Evolutionary conservation across 1,139 yeast genomes (phyloP), one percentile per base, ranked within the genome.

Genomic region (Scheffersomyces segobiensis): DNA sequence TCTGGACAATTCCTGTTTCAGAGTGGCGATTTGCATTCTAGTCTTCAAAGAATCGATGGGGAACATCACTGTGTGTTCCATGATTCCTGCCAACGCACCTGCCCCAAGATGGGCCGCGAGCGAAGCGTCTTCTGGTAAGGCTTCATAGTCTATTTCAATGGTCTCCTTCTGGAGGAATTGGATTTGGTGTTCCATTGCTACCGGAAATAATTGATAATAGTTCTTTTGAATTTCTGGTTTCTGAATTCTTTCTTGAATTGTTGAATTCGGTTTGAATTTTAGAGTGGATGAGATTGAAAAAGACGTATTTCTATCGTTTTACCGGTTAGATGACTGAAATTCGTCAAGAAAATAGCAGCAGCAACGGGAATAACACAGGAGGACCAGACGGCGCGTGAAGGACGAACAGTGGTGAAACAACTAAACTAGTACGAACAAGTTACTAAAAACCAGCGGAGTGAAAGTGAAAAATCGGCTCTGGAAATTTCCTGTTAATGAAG

Each of bases 21-120:
- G 71, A 57, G 72, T 64, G 52, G 88, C 79, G 52, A 93, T 89
- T 74, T 95, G 99, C 96, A 95, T 93, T 70, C 99, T 82, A 4
- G 99, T 95, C 79, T 91, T 95, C 67, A 95, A 84, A 21, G 97
- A 96, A 73, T 95, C 99, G 55, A 95, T 86, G 2, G 99, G 99
- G 71, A 88, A 95, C 97, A 95, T 92, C 50, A 95, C 93, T 2
- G 97, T 89, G 73, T 95, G 99, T 73, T 95, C 99, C 97, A 93
- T 93, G 61, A 95, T 91, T 39, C 99, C 99, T 19, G 99, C 99
- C 77, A 92, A 91, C 0, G 98, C 98, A 18, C 99, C 99, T 2
- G 99, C 99, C 18, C 74, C 71, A 63, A 95, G 81, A 71, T 93
- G 97, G 10, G 97, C 93, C 5, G 86, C 73, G 58, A 95, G 76